Evolutionary conservation across 2,329 filamentous ascomycete species (phyloP), one percentile per base, ranked within the genome.

Genomic region (Alternaria angustiovoidea): DNA sequence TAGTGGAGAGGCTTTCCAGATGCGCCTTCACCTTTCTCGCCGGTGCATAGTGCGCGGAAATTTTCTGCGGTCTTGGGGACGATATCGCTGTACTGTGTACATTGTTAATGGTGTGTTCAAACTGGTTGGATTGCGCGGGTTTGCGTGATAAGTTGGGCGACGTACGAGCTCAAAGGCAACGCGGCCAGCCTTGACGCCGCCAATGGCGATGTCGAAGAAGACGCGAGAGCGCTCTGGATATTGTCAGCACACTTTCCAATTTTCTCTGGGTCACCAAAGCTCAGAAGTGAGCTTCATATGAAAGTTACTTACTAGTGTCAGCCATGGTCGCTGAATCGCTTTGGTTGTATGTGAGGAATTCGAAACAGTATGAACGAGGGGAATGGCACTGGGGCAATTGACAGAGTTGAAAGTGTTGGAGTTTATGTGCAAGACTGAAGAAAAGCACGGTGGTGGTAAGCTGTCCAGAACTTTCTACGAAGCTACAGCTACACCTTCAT

Each of bases 1-100:
- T 93, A 99, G 84, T 92, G 91, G 54, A 99, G 86, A 46, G 90
- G 91, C 82, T 94, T 94, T 78, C 93, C 94, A 30, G 87, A 81
- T 77, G 92, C 91, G 68, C 93, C 92, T 24, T 86, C 71, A 62
- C 94, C 94, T 83, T 97, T 97, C 84, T 98, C 94, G 69, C 94
- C 94, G 0, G 94, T 97, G 84, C 93, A 97, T 63, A 97, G 88
- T 55, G 89, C 88, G 74, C 94, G 92, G 86, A 98, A 98, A 86
- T 98, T 98, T 74, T 97, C 94, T 66, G 91, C 92, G 5, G 94
- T 98, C 84, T 96, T 97, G 75, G 94, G 94, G 20, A 97, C 94
- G 62, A 96, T 69, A 54, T 72, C 68, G 52, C 64, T 68, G 62
- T 71, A 71, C 85, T 78, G 59, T 9, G 64, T 56, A 14, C 9